Evolutionary conservation across 2,329 filamentous ascomycete species (phyloP).

Genomic region (Zalaria obscura): DNA sequence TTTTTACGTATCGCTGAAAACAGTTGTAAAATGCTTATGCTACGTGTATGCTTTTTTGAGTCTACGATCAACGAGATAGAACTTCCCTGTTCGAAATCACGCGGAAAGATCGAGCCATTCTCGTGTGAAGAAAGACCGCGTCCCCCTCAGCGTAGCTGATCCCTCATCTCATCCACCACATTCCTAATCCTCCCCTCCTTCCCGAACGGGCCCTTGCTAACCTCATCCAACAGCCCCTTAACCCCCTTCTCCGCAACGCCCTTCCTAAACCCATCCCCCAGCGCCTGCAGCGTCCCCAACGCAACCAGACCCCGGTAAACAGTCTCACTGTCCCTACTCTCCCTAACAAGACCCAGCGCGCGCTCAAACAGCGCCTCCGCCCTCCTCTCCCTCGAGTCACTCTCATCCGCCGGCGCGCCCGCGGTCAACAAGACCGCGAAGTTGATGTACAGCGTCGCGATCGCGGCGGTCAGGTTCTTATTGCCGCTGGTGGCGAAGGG

Average conservation of each 20-base stretch:
- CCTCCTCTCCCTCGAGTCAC: constrained; percentile 14
- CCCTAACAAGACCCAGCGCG: constrained; percentile 16
- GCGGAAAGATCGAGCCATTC: no score
- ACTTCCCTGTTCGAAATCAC: no score
- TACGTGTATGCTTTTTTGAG: no score
- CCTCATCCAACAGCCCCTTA: constrained; percentile 34
- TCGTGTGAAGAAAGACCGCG: no score
- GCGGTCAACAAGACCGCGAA: constrained; percentile 56
- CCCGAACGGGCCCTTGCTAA: constrained; percentile 34
- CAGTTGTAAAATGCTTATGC: no score
- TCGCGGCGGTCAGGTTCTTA: constrained; percentile 62
- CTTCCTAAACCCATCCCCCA: constrained; percentile 45
- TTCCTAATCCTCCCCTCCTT: constrained; percentile 47
- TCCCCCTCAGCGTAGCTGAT: constrained; percentile 21
- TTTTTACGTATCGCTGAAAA: no score
- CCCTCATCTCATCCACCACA: constrained; percentile 45
- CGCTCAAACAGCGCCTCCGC: constrained; percentile 18
- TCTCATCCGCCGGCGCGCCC: constrained; percentile 13
- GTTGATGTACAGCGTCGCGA: constrained; percentile 74
- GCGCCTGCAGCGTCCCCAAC: constrained; percentile 58
- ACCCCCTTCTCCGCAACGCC: constrained; percentile 45
- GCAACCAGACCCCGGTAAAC: constrained; percentile 72
- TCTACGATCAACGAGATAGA: no score
- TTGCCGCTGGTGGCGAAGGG: constrained; percentile 38
- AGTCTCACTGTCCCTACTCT: constrained; percentile 58